A percentile compares a stretch with the other conserved stretches of the same genome.
Conservation (phyloP, 108 stramenopile species). For the Aurantiochytrium sp. region DNA sequence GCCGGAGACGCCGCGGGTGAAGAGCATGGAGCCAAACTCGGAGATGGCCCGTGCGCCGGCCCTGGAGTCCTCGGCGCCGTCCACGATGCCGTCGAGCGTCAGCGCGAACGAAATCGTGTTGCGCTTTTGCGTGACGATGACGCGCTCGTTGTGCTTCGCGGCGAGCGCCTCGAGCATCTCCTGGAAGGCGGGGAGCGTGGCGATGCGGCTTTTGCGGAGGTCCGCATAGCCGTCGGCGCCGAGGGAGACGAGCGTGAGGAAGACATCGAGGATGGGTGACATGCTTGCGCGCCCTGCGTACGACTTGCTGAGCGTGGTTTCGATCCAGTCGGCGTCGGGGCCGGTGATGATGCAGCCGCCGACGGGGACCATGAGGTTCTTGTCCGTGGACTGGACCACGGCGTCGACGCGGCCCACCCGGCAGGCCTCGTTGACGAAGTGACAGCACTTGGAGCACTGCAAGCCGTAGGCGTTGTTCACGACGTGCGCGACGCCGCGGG, state of each 20-base stretch:
- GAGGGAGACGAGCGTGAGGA: slow-evolving; percentile 89
- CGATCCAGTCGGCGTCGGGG: slow-evolving; percentile 66
- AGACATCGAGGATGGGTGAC: slow-evolving; percentile 87
- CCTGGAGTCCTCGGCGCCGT: background rate
- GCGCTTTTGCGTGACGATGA: slow-evolving; percentile 64
- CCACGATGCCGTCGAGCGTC: slow-evolving; percentile 56
- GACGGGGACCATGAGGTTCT: slow-evolving; percentile 97
- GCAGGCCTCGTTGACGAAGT: slow-evolving; percentile 39
- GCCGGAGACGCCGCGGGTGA: slow-evolving; percentile 90
- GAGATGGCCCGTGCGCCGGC: slow-evolving; percentile 58
- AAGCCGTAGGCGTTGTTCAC: slow-evolving; percentile 99
- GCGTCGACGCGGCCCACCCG: slow-evolving; percentile 74
- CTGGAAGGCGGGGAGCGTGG: slow-evolving; percentile 56
- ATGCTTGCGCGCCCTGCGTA: slow-evolving; percentile 95
- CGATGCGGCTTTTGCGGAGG: slow-evolving; percentile 50
- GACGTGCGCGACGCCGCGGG: slow-evolving; percentile 70
- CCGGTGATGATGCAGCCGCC: slow-evolving; percentile 83
- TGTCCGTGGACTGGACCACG: slow-evolving; percentile 93
- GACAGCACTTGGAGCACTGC: slow-evolving; percentile 65
- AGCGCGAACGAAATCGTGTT: slow-evolving; percentile 95
- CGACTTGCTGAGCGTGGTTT: slow-evolving; percentile 67
- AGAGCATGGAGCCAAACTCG: slow-evolving; percentile 92
- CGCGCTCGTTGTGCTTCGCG: slow-evolving; percentile 70
- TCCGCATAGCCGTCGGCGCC: slow-evolving; percentile 59
- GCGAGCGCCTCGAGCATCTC: slow-evolving; percentile 61